A percentile compares a stretch with the other conserved stretches of the same genome.
Conservation (phyloP, 2,329 filamentous ascomycete genomes). For the Fusarium luffae region DNA sequence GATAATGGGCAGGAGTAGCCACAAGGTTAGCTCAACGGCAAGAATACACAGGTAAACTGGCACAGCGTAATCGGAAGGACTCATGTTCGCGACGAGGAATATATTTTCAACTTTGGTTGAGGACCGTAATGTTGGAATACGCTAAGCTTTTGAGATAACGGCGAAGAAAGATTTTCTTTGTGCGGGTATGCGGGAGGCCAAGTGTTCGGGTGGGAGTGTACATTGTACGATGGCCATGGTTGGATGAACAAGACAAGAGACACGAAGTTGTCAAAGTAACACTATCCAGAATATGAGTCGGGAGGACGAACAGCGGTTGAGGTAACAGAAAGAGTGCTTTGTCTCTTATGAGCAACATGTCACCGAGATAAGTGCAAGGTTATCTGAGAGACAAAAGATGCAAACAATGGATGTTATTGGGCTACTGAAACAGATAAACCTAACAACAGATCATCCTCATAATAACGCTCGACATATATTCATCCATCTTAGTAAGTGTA, state of each 20-base stretch:
- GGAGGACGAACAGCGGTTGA: constrained; percentile 21
- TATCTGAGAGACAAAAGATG: constrained; percentile 1
- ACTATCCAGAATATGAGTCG: constrained; percentile 20
- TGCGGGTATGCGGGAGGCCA: constrained; percentile 8
- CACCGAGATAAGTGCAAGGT: constrained; percentile 21
- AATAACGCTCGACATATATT: neutral
- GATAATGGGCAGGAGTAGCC: constrained; percentile 30
- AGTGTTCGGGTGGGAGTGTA: constrained; percentile 25
- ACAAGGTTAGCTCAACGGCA: constrained; percentile 24
- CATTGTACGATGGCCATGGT: constrained; percentile 33
- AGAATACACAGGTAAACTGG: constrained; percentile 36
- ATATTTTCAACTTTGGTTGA: neutral
- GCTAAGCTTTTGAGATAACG: constrained; percentile 8
- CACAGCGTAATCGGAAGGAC: constrained; percentile 32
- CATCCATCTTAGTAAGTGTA: constrained; percentile 48
- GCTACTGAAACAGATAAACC: constrained; percentile 21
- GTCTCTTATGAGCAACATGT: constrained; percentile 17
- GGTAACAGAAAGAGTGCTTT: constrained; percentile 13
- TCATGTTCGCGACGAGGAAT: constrained; percentile 25
- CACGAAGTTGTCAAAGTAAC: constrained; percentile 32
- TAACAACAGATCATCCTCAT: neutral
- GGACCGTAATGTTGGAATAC: neutral
- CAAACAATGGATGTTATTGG: constrained; percentile 18
- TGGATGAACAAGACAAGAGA: constrained; percentile 38
- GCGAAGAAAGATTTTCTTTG: constrained; percentile 10